These are phyloP conservation scores for Candolleomyces efflorescens DNA, from an alignment of 768 basidiomycete species.

Conservation along the genomic window DNA sequence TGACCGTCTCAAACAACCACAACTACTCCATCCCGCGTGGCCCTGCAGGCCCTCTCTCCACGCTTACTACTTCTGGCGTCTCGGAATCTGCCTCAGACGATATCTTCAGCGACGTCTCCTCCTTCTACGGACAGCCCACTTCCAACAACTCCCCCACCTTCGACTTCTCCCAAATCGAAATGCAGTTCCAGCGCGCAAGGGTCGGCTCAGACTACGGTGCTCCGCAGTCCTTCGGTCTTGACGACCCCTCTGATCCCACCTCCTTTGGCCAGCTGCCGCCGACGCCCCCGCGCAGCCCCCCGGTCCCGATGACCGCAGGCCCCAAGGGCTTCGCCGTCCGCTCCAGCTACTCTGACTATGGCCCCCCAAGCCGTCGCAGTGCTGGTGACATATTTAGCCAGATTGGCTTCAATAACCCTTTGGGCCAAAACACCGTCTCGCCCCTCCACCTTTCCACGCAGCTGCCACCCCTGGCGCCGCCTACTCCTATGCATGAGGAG, in stretches of 20 bases:
- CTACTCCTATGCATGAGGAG: slow-evolving; percentile 40
- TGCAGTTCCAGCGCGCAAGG: slow-evolving; percentile 65
- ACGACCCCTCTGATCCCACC: slow-evolving; percentile 48
- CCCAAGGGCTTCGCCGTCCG: slow-evolving; percentile 37
- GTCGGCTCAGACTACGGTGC: slow-evolving; percentile 57
- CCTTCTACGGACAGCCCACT: slow-evolving; percentile 36
- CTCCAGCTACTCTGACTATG: slow-evolving; percentile 67
- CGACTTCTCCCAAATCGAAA: slow-evolving; percentile 58
- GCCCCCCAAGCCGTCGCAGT: slow-evolving; percentile 42
- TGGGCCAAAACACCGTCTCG: slow-evolving; percentile 46
- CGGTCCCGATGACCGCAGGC: slow-evolving; percentile 29
- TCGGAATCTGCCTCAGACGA: slow-evolving; percentile 66
- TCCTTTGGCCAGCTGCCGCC: slow-evolving; percentile 56
- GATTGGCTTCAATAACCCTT: slow-evolving; percentile 42
- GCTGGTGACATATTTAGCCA: slow-evolving; percentile 44
- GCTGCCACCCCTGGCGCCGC: slow-evolving; percentile 36
- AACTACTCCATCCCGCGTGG: slow-evolving; percentile 28
- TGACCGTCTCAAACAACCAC: slow-evolving; percentile 55
- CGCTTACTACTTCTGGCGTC: slow-evolving; percentile 74
- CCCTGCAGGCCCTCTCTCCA: slow-evolving; percentile 71
- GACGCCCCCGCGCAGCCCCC: slow-evolving; percentile 52
- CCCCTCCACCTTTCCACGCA: slow-evolving; percentile 53
- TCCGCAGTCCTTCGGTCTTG: slow-evolving; percentile 32
- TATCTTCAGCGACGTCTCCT: slow-evolving; percentile 60
- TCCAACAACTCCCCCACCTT: slow-evolving; percentile 25